Conservation (phyloP, 2,329 filamentous ascomycete genomes). For the Pseudogymnoascus sp. region DNA sequence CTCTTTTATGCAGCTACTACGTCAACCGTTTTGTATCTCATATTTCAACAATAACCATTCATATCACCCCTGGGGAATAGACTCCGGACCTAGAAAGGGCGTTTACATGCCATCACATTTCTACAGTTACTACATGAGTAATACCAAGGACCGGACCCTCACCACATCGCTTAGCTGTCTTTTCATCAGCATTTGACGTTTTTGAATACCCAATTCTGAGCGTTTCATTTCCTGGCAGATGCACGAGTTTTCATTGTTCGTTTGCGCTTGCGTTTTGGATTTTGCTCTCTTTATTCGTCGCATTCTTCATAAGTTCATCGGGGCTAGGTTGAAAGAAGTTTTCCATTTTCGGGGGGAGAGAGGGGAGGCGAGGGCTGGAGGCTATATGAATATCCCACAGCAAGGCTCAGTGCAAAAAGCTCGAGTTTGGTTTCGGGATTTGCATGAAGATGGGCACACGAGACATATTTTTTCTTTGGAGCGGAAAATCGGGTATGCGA, state of each 20-base stretch:
- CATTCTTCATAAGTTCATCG: background rate
- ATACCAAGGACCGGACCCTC: background rate
- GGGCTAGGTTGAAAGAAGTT: background rate
- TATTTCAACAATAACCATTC: background rate
- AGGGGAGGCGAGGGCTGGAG: background rate
- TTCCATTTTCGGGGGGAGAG: background rate
- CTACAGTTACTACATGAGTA: background rate
- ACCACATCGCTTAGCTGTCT: background rate
- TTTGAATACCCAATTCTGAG: background rate
- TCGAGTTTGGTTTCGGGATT: background rate
- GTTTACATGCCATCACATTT: background rate
- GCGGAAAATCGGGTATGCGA: background rate
- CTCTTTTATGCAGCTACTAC: background rate
- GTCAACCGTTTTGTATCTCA: background rate
- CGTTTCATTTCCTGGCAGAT: background rate
- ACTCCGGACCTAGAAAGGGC: background rate
- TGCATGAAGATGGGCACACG: background rate
- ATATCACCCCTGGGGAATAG: background rate
- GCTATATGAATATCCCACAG: background rate
- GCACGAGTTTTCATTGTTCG: background rate
- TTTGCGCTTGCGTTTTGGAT: background rate
- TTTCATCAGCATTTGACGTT: slow-evolving; percentile 2
- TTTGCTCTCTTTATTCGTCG: background rate
- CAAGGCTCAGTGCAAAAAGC: background rate
- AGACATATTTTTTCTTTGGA: background rate